Evolutionary conservation across 352 stramenopile genomes (phyloP).

Genomic region (Pseudoperonospora humuli): DNA sequence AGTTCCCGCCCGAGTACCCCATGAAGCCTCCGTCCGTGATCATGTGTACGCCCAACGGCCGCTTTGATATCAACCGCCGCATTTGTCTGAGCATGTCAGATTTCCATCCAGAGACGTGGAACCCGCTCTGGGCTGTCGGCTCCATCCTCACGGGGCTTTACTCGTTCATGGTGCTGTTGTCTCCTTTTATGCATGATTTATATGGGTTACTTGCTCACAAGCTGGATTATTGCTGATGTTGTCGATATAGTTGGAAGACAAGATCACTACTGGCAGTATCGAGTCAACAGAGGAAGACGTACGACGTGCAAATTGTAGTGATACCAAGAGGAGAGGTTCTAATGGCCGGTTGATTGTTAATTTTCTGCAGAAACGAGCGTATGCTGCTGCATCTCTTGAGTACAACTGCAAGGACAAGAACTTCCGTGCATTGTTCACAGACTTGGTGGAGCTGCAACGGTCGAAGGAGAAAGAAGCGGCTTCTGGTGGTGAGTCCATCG

Average conservation of each 20-base stretch:
- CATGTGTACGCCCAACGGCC: conserved; percentile 88
- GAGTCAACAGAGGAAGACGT: conserved; percentile 60
- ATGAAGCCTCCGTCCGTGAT: conserved; percentile 92
- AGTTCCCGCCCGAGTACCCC: conserved; percentile 92
- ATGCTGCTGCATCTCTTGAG: conserved; percentile 58
- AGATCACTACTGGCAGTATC: conserved; percentile 84
- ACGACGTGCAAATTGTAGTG: background rate
- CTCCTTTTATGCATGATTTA: background rate
- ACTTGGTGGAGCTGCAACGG: conserved; percentile 59
- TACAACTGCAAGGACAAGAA: conserved; percentile 78
- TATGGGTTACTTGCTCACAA: background rate
- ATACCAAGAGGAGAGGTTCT: background rate
- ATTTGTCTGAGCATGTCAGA: conserved; percentile 94
- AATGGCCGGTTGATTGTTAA: background rate
- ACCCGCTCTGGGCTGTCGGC: conserved; percentile 91
- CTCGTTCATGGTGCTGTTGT: conserved; percentile 85
- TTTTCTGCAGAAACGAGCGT: conserved; percentile 48
- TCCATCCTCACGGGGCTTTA: conserved; percentile 93
- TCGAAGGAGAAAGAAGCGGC: conserved; percentile 3
- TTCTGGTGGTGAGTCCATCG: background rate
- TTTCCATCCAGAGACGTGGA: conserved; percentile 93
- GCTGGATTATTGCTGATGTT: background rate
- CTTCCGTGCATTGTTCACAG: conserved; percentile 79
- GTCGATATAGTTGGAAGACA: conserved; percentile 41
- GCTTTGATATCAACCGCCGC: conserved; percentile 88